A percentile compares a stretch with the other conserved stretches of the same genome.
Evolutionary conservation across 768 basidiomycete genomes (phyloP).

Genomic region (Suillus fuscotomentosus): DNA sequence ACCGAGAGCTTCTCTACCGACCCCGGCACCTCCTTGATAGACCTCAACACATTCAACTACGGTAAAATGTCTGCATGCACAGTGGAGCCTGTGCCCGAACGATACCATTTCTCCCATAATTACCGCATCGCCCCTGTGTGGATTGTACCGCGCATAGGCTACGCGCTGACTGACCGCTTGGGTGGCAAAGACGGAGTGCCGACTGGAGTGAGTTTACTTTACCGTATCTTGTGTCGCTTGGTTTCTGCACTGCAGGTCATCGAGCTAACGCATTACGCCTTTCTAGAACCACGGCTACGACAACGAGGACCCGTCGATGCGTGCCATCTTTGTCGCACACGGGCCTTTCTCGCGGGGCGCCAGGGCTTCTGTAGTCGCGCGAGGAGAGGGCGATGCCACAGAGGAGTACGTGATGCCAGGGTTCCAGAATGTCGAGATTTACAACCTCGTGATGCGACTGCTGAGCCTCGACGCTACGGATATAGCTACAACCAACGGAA

Average conservation of each 20-base stretch:
- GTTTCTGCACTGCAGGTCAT: background rate
- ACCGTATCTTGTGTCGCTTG: background rate
- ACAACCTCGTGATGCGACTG: slow-evolving; percentile 76
- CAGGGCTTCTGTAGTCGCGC: slow-evolving; percentile 47
- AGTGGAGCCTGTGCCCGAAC: slow-evolving; percentile 59
- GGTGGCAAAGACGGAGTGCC: slow-evolving; percentile 61
- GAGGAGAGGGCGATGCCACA: background rate
- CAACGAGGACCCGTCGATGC: slow-evolving; percentile 74
- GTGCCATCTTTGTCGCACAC: slow-evolving; percentile 88
- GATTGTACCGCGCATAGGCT: slow-evolving; percentile 78
- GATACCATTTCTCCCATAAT: slow-evolving; percentile 72
- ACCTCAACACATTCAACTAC: background rate
- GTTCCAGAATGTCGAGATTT: slow-evolving; percentile 84
- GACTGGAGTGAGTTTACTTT: slow-evolving; percentile 63
- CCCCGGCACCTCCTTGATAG: background rate
- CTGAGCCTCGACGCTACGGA: slow-evolving; percentile 53
- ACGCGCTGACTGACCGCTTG: slow-evolving; percentile 66
- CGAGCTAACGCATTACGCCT: background rate
- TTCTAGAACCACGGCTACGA: slow-evolving; percentile 88
- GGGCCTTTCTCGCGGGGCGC: slow-evolving; percentile 79
- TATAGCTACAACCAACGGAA: slow-evolving; percentile 74
- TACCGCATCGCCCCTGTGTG: slow-evolving; percentile 88
- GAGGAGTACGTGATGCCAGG: slow-evolving; percentile 73
- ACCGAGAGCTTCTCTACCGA: slow-evolving; percentile 13
- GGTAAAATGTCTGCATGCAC: slow-evolving; percentile 14